Evolutionary conservation across 179 eudicot species (phyloP).

Genomic region (Spergularia azorica): DNA sequence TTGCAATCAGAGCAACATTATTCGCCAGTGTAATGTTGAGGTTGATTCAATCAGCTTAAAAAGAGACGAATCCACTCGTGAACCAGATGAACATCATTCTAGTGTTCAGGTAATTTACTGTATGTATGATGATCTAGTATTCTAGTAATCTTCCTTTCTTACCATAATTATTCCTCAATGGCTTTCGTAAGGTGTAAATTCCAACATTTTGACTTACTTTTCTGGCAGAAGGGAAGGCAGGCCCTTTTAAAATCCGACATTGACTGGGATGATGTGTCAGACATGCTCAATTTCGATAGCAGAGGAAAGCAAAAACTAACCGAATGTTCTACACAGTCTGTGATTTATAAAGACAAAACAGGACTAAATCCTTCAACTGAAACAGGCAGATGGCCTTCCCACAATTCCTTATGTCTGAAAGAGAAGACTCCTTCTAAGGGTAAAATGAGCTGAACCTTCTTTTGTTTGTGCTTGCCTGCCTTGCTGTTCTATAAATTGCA

Average conservation of each 20-base stretch:
- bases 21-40: slow-evolving; percentile 13
- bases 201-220: not conserved
- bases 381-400: slow-evolving; percentile 19
- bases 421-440: slow-evolving; percentile 16
- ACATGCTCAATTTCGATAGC: slow-evolving; percentile 30
- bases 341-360: slow-evolving; percentile 37
- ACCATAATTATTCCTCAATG: not conserved
- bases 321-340: slow-evolving; percentile 39
- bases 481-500: not conserved
- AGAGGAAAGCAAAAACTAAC: slow-evolving; percentile 28
- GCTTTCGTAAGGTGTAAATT: no score
- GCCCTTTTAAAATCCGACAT: slow-evolving; percentile 15
- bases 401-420: slow-evolving; percentile 6
- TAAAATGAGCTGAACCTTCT: slow-evolving; percentile 10
- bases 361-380: slow-evolving; percentile 13
- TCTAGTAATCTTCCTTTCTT: slow-evolving; percentile 2
- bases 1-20: slow-evolving; percentile 30
- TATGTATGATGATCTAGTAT: slow-evolving; percentile 3
- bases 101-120: slow-evolving; percentile 46
- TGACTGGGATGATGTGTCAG: slow-evolving; percentile 31
- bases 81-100: slow-evolving; percentile 37
- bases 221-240: slow-evolving; percentile 27
- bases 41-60: slow-evolving; percentile 15
- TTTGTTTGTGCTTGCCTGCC: not conserved
- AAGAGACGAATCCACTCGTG: slow-evolving; percentile 18